These are phyloP conservation scores for Casuarina cunninghamiana DNA, from an alignment of 306 rosid species.

Conservation along the genomic window DNA sequence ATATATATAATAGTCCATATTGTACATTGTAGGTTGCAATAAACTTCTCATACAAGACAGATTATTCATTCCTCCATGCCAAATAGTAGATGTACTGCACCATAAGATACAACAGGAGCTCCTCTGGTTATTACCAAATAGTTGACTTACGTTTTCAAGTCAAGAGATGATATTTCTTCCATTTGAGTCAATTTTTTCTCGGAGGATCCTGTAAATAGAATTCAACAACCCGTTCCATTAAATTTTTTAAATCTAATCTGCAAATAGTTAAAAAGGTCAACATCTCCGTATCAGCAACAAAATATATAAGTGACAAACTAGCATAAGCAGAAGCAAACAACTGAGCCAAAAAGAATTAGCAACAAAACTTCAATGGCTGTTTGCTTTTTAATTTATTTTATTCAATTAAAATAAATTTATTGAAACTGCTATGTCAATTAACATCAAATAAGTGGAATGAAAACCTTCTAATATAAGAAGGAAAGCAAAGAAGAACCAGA, in stretches of 20 bases:
- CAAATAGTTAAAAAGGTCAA: constrained; percentile 11
- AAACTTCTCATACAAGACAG: not conserved
- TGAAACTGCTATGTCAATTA: not conserved
- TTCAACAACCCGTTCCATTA: constrained; percentile 9
- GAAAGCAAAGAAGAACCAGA: not conserved
- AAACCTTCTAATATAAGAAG: not conserved
- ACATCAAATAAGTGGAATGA: not conserved
- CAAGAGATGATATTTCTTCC: constrained; percentile 79
- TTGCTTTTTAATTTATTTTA: not conserved
- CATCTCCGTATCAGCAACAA: not conserved
- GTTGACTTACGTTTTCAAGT: constrained; percentile 84
- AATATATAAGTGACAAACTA: not conserved
- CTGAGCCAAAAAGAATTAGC: not conserved
- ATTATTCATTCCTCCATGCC: not conserved
- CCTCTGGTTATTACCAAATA: constrained; percentile 20
- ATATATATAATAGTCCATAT: not conserved
- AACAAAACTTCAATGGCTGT: not conserved
- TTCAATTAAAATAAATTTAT: not conserved
- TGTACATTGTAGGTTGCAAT: constrained; percentile 4
- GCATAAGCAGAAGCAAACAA: constrained; percentile 14
- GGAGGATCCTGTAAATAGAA: constrained; percentile 54
- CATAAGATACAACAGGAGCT: constrained; percentile 11
- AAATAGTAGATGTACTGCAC: constrained; percentile 6
- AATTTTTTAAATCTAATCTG: not conserved
- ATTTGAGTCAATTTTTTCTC: constrained; percentile 66